phyloP scores from a whole-genome alignment of 176 grass and related monocot genomes.

The Secale cereale region DNA sequence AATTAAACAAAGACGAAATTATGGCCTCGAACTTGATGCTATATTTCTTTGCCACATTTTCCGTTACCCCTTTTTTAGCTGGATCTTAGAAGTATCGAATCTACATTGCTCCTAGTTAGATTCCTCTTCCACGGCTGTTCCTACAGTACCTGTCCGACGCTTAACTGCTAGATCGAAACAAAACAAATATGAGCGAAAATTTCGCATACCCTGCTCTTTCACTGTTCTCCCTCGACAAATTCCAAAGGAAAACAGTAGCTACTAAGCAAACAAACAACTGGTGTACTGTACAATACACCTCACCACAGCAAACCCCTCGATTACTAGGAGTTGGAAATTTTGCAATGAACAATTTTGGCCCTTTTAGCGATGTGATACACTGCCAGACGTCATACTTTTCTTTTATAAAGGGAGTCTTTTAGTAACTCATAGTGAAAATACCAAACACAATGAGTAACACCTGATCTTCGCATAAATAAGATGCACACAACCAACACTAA shows the following conservation, averaged over 20 bases:
- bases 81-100: background rate
- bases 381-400: background rate
- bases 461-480: too few relatives aligned
- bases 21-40: background rate
- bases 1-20: background rate
- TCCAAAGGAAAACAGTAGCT: background rate
- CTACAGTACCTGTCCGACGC: slow-evolving; percentile 8
- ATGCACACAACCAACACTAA: too few relatives aligned
- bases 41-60: background rate
- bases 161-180: background rate
- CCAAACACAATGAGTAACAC: too few relatives aligned
- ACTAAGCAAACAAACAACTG: background rate
- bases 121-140: background rate
- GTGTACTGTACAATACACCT: background rate
- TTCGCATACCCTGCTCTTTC: background rate
- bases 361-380: background rate
- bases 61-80: background rate
- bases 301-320: background rate
- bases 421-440: too few relatives aligned
- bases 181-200: background rate
- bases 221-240: background rate
- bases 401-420: too few relatives aligned
- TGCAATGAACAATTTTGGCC: background rate
- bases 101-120: background rate
- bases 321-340: background rate